A percentile compares a stretch with the other conserved stretches of the same genome.
Evolutionary conservation across 2,329 filamentous ascomycete genomes (phyloP).

Genomic region (Coleophoma eucalyptorum): DNA sequence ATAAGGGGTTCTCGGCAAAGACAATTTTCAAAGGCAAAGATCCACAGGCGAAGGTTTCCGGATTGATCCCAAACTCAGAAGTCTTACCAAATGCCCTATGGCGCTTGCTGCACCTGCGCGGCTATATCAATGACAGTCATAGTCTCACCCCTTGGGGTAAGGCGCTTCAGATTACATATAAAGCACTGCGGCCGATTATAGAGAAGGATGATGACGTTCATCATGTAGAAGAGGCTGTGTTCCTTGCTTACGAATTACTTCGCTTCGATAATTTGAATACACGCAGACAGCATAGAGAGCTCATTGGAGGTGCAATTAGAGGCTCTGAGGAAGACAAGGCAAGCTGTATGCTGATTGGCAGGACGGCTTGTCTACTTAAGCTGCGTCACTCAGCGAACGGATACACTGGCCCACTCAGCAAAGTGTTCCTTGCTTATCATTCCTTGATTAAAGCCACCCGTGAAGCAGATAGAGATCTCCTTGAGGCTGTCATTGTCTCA

Average conservation of each 20-base stretch:
- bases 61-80: constrained; percentile 61
- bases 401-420: constrained; percentile 90
- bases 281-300: constrained; percentile 52
- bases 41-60: constrained; percentile 19
- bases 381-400: constrained; percentile 81
- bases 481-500: constrained; percentile 77
- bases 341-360: constrained; percentile 77
- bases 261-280: constrained; percentile 74
- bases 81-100: constrained; percentile 72
- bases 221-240: constrained; percentile 68
- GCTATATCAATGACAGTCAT: constrained; percentile 77
- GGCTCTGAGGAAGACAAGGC: constrained; percentile 69
- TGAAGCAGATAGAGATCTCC: constrained; percentile 72
- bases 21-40: constrained; percentile 50
- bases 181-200: constrained; percentile 51
- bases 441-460: constrained; percentile 79
- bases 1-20: constrained; percentile 64
- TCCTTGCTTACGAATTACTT: constrained; percentile 83
- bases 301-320: constrained; percentile 52
- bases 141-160: constrained; percentile 81
- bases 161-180: constrained; percentile 68
- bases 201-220: constrained; percentile 38
- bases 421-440: constrained; percentile 82
- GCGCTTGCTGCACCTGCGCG: constrained; percentile 85
- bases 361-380: constrained; percentile 78